Percentiles rank a stretch among this genome's conserved stretches.
These are phyloP conservation scores for Thinopyrum obtusiflorum DNA, from an alignment of 202 grass and related monocot genomes.

Conservation along the genomic window DNA sequence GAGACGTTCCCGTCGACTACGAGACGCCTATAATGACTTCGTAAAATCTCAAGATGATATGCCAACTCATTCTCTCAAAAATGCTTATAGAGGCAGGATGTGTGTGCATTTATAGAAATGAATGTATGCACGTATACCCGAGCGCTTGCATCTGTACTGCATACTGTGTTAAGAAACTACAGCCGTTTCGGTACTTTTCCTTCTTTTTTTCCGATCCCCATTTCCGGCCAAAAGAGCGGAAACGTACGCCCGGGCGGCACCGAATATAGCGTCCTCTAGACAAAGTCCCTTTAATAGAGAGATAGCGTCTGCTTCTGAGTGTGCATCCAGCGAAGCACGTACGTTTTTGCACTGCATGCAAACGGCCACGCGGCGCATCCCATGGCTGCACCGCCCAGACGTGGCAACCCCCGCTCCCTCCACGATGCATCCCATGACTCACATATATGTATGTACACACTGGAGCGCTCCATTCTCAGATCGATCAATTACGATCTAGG, in stretches of 20 bases:
- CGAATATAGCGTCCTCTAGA: neutral
- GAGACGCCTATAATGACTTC: too few relatives aligned
- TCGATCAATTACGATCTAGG: neutral
- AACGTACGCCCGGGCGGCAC: neutral
- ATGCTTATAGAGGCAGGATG: too few relatives aligned
- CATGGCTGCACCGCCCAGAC: neutral
- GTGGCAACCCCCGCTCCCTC: neutral
- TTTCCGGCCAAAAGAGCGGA: neutral
- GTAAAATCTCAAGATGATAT: too few relatives aligned
- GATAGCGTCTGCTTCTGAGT: neutral
- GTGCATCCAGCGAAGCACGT: constrained; percentile 5
- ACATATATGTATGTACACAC: neutral
- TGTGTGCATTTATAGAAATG: too few relatives aligned
- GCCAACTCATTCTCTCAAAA: too few relatives aligned
- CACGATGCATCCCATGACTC: neutral
- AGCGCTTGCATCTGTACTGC: too few relatives aligned
- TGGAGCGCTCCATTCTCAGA: neutral
- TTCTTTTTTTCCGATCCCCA: neutral
- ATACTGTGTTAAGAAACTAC: too few relatives aligned
- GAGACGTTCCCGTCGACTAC: too few relatives aligned
- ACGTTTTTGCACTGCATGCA: neutral
- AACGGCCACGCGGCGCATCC: neutral
- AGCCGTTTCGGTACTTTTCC: neutral
- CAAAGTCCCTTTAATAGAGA: neutral
- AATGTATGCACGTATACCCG: too few relatives aligned